These are phyloP conservation scores for Nicotiana knightiana DNA, from an alignment of 257 asterid species.

Conservation along the genomic window DNA sequence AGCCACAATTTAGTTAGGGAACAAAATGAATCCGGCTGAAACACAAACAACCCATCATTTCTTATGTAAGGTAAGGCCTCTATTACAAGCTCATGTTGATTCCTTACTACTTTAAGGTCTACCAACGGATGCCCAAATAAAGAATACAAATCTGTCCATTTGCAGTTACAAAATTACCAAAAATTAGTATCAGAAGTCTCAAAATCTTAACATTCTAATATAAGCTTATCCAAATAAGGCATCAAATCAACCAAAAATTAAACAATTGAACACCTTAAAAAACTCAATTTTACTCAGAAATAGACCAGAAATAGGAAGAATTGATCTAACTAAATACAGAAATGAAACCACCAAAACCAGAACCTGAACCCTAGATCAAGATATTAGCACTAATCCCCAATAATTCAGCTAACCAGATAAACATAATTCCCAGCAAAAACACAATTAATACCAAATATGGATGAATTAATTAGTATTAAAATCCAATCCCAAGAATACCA, in stretches of 20 bases:
- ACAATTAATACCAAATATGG: background rate
- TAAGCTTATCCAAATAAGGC: background rate
- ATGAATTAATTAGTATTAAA: background rate
- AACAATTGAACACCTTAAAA: background rate
- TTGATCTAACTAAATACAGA: slow-evolving; percentile 6
- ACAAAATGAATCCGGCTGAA: background rate
- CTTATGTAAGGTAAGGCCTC: background rate
- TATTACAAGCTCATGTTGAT: background rate
- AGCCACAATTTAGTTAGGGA: background rate
- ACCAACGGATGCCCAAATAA: background rate
- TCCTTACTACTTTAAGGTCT: background rate
- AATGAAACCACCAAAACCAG: background rate
- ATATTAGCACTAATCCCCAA: background rate
- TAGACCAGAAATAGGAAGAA: background rate
- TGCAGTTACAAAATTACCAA: background rate
- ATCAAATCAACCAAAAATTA: background rate
- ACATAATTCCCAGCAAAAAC: background rate
- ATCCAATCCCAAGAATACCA: background rate
- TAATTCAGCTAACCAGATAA: background rate
- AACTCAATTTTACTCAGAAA: background rate
- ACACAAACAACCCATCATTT: background rate
- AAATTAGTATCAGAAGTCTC: background rate
- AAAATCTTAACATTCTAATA: background rate
- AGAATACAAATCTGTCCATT: background rate
- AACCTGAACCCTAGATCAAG: slow-evolving; percentile 25